These are phyloP conservation scores for Phytopythium helicoides DNA, from an alignment of 352 stramenopile genomes.

Conservation along the genomic window DNA sequence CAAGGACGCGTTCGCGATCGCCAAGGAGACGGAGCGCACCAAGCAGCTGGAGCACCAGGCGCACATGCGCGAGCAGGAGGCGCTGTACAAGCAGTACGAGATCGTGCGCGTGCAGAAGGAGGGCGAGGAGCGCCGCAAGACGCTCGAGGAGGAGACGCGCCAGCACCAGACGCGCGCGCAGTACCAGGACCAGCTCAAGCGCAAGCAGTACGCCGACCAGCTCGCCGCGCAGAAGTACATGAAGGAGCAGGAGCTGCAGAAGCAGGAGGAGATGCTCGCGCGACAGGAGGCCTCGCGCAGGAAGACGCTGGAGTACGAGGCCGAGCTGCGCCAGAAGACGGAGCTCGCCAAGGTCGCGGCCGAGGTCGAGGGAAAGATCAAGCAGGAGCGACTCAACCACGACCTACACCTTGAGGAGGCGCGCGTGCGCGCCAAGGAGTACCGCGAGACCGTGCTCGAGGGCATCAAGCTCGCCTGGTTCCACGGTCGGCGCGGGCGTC, in stretches of 20 bases:
- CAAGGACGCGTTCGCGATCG: conserved; percentile 93
- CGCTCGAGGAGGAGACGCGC: conserved; percentile 96
- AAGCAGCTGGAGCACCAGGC: conserved; percentile 93
- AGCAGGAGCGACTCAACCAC: conserved; percentile 98
- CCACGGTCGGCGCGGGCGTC: conserved; percentile 92
- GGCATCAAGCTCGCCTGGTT: conserved; percentile 94
- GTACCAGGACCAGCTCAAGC: conserved; percentile 98
- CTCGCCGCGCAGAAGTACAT: conserved; percentile 95
- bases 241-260: conserved; percentile 97
- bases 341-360: conserved; percentile 95
- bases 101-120: conserved; percentile 96
- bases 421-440: conserved; percentile 88
- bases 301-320: conserved; percentile 98
- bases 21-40: conserved; percentile 94
- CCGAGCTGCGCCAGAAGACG: conserved; percentile 92
- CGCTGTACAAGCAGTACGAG: conserved; percentile 92
- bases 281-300: conserved; percentile 95
- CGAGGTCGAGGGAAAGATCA: conserved; percentile 94
- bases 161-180: conserved; percentile 96
- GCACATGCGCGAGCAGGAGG: conserved; percentile 91
- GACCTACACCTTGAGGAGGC: conserved; percentile 97
- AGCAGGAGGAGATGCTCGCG: conserved; percentile 97
- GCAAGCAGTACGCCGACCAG: conserved; percentile 98
- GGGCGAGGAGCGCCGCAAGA: conserved; percentile 96
- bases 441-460: conserved; percentile 95